Evolutionary conservation across 2,329 filamentous ascomycete species (phyloP).

Genomic region (Alternaria brassicae): DNA sequence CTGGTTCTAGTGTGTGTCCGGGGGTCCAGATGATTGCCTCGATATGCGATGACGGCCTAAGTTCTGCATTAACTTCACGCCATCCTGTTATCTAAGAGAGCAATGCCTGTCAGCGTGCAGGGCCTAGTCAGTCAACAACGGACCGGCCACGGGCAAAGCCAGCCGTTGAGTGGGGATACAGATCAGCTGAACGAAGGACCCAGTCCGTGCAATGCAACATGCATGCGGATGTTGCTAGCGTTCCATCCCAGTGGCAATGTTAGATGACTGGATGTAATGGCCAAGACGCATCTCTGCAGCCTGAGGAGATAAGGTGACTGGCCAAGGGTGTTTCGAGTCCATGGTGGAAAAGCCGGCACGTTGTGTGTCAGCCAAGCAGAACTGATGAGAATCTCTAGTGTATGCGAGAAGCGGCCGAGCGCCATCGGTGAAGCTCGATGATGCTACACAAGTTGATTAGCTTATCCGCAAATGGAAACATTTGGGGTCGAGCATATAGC

Average conservation of each 20-base stretch:
- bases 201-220: constrained; percentile 48
- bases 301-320: constrained; percentile 59
- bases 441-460: constrained; percentile 50
- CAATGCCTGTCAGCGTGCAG: constrained; percentile 54
- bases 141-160: constrained; percentile 48
- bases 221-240: constrained; percentile 48
- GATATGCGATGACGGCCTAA: constrained; percentile 54
- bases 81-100: constrained; percentile 52
- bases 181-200: constrained; percentile 50
- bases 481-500: constrained; percentile 31
- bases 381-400: constrained; percentile 33
- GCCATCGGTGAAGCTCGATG: constrained; percentile 36
- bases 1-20: constrained; percentile 55
- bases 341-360: constrained; percentile 36
- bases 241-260: constrained; percentile 43
- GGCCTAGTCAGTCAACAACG: constrained; percentile 51
- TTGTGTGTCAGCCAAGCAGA: constrained; percentile 43
- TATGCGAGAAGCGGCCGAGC: constrained; percentile 32
- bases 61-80: constrained; percentile 54
- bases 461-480: constrained; percentile 34
- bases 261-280: constrained; percentile 48
- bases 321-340: constrained; percentile 47
- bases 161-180: constrained; percentile 49
- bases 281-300: constrained; percentile 50
- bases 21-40: constrained; percentile 53